These are phyloP conservation scores for Fusarium sp. DNA, from an alignment of 2,329 filamentous ascomycete species.

Conservation along the genomic window DNA sequence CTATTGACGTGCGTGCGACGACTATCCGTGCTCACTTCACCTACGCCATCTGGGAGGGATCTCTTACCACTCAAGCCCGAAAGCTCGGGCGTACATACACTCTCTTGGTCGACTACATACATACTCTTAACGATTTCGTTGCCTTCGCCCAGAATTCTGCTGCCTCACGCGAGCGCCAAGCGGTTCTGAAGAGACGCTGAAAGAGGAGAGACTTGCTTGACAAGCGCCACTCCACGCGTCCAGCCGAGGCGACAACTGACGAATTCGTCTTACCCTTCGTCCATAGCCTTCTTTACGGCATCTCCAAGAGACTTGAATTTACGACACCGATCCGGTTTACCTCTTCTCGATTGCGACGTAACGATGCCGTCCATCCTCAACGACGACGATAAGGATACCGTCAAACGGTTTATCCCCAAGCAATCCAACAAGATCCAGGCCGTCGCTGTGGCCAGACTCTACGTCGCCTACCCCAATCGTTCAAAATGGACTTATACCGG, in stretches of 20 bases:
- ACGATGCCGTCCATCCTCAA: constrained; percentile 77
- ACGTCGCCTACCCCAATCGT: constrained; percentile 88
- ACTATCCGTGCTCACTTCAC: constrained; percentile 41
- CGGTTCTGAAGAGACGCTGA: constrained; percentile 36
- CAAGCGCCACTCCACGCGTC: constrained; percentile 46
- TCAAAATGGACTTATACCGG: constrained; percentile 94
- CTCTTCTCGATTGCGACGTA: constrained; percentile 29
- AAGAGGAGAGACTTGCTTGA: constrained; percentile 36
- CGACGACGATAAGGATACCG: constrained; percentile 95
- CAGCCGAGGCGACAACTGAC: constrained; percentile 32
- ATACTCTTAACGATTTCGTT: constrained; percentile 23
- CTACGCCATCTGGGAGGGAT: constrained; percentile 45
- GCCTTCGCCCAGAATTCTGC: constrained; percentile 22
- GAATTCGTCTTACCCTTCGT: constrained; percentile 24
- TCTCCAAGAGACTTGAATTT: constrained; percentile 2
- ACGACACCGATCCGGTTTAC: constrained; percentile 3
- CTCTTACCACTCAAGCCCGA: constrained; percentile 39
- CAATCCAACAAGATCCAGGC: constrained; percentile 97
- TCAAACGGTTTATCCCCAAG: constrained; percentile 94
- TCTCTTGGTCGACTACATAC: constrained; percentile 32
- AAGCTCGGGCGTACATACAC: constrained; percentile 45
- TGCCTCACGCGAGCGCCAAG: constrained; percentile 47
- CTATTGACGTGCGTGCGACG: constrained; percentile 46
- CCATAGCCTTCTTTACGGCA: constrained; percentile 12
- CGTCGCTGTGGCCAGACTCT: constrained; percentile 91